Conservation (phyloP, 345 rosid species). For the Lumnitzera littorea region DNA sequence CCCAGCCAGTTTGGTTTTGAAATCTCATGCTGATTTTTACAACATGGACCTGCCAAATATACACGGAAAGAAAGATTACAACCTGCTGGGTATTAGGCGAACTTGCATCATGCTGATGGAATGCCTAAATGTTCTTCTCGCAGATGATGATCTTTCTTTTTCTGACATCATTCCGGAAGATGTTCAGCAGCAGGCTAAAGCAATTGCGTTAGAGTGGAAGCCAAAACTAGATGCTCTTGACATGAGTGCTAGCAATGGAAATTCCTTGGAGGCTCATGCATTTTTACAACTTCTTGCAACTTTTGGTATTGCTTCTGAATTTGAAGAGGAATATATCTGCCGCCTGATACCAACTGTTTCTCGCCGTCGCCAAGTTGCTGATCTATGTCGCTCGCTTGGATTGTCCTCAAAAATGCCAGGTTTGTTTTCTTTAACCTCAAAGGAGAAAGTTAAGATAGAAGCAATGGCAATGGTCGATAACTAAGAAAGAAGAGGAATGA, state of each 20-base stretch:
- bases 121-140: slow-evolving; percentile 77
- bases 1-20: slow-evolving; percentile 74
- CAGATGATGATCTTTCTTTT: slow-evolving; percentile 34
- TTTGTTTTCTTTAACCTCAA: slow-evolving; percentile 27
- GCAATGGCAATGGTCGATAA: neutral
- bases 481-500: too few species aligned
- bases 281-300: slow-evolving; percentile 90
- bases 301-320: slow-evolving; percentile 77
- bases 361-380: slow-evolving; percentile 97
- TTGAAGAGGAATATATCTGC: slow-evolving; percentile 57
- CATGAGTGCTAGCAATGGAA: slow-evolving; percentile 83
- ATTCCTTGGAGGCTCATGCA: slow-evolving; percentile 99
- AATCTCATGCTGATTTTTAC: slow-evolving; percentile 81
- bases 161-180: slow-evolving; percentile 54
- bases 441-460: neutral
- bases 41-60: slow-evolving; percentile 41
- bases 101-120: slow-evolving; percentile 99
- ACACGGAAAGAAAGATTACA: slow-evolving; percentile 88
- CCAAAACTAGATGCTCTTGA: slow-evolving; percentile 75
- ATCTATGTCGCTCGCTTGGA: slow-evolving; percentile 84
- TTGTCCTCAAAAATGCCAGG: slow-evolving; percentile 93
- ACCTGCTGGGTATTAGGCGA: slow-evolving; percentile 84
- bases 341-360: slow-evolving; percentile 95
- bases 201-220: slow-evolving; percentile 84
- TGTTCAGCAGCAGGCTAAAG: slow-evolving; percentile 67